Conservation (phyloP, 163 green algal genomes). For the Picocystis sp. region DNA sequence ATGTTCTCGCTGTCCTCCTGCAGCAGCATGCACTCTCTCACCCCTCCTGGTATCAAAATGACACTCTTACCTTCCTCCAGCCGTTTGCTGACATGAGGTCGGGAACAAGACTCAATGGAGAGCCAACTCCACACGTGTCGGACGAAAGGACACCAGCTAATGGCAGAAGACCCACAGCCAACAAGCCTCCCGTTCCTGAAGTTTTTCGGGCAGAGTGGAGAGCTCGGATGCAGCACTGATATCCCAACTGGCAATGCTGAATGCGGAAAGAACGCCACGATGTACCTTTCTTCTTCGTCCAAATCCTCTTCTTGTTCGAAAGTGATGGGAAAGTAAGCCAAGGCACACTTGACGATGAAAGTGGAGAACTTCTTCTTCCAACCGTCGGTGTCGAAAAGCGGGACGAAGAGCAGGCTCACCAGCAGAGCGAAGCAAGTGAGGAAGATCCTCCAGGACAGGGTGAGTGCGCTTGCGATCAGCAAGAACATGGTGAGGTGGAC, state of each 20-base stretch:
- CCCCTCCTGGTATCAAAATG: constrained; percentile 55
- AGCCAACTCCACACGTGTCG: constrained; percentile 49
- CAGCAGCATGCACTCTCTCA: constrained; percentile 60
- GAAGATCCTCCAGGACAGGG: too few relatives aligned
- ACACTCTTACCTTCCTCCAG: constrained; percentile 27
- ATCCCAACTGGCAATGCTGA: constrained; percentile 28
- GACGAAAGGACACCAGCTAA: constrained; percentile 27
- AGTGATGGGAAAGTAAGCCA: too few relatives aligned
- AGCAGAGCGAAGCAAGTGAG: too few relatives aligned
- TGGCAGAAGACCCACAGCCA: constrained; percentile 6
- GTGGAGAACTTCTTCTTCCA: too few relatives aligned
- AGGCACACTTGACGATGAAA: too few relatives aligned
- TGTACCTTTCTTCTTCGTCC: too few relatives aligned
- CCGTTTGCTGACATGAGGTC: constrained; percentile 20
- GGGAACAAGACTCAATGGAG: constrained; percentile 33
- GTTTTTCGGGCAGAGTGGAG: constrained; percentile 16
- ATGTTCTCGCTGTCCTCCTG: constrained; percentile 33
- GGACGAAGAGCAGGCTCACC: too few relatives aligned
- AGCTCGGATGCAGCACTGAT: constrained; percentile 19
- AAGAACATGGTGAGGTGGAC: too few relatives aligned
- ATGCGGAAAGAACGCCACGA: constrained; percentile 12
- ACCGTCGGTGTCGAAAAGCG: too few relatives aligned
- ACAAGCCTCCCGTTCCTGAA: constrained; percentile 1
- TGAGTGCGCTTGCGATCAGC: too few relatives aligned
- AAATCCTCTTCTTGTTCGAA: too few relatives aligned